Percentiles rank a stretch among this genome's conserved stretches.
Evolutionary conservation across 805 yeast genomes (phyloP).

Genomic region (Komagataella pastoris): DNA sequence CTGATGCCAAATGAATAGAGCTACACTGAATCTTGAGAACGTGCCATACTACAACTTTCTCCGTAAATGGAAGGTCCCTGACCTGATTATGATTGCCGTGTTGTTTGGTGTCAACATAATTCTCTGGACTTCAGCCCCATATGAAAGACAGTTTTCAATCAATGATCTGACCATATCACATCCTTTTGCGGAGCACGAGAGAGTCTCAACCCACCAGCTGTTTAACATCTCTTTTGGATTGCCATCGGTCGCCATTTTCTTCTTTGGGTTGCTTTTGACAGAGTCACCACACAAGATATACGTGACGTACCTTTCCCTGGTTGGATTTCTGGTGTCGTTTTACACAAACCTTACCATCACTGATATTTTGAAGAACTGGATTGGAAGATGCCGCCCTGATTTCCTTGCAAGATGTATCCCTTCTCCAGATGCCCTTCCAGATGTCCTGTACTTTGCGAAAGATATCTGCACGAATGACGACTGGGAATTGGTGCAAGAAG

Average conservation of each 20-base stretch:
- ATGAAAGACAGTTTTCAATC: conserved; percentile 64
- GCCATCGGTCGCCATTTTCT: conserved; percentile 30
- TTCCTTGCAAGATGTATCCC: conserved; percentile 80
- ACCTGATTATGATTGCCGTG: conserved; percentile 7
- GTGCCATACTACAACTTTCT: conserved; percentile 8
- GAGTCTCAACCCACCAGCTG: conserved; percentile 46
- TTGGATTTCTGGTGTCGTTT: conserved; percentile 55
- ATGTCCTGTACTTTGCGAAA: conserved; percentile 40
- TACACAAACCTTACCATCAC: conserved; percentile 51
- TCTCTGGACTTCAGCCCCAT: conserved; percentile 34
- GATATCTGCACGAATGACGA: conserved; percentile 54
- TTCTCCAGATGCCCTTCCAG: conserved; percentile 36
- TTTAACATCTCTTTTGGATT: conserved; percentile 37
- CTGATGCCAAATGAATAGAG: conserved; percentile 7
- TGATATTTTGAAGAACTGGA: conserved; percentile 65
- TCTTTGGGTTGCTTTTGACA: conserved; percentile 19
- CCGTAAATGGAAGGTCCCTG: conserved; percentile 13
- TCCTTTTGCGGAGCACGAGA: conserved; percentile 66
- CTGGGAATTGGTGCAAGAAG: conserved; percentile 36
- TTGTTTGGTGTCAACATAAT: conserved; percentile 8
- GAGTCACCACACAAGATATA: conserved; percentile 42
- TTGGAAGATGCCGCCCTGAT: conserved; percentile 90
- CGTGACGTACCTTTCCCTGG: conserved; percentile 45
- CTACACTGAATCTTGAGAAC: conserved; percentile 11
- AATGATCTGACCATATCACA: conserved; percentile 70